phyloP scores from a whole-genome alignment of 2,329 filamentous ascomycete species.

The Sarocladium oryzae region DNA sequence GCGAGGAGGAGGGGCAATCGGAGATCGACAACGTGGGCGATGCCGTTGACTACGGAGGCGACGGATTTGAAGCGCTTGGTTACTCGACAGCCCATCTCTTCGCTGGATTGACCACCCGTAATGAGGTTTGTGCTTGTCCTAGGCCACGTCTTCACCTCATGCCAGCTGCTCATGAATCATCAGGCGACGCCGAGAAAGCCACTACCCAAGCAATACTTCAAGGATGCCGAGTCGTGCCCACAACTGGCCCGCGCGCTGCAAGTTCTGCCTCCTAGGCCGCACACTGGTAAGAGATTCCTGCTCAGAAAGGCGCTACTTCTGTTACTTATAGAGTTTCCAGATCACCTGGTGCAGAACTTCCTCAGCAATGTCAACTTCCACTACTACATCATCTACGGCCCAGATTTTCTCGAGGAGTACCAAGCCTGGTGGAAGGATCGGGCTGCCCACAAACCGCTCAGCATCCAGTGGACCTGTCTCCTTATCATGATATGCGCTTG shows the following conservation, averaged over 20 bases:
- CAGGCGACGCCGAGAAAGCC: conserved; percentile 9
- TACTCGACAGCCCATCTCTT: conserved; percentile 28
- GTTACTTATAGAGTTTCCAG: conserved; percentile 18
- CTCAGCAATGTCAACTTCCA: conserved; percentile 31
- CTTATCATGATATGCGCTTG: conserved; percentile 32
- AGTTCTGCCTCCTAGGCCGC: conserved; percentile 26
- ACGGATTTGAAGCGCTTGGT: conserved; percentile 28
- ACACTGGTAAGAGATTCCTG: conserved; percentile 22
- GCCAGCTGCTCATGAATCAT: conserved; percentile 11
- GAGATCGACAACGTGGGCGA: background rate
- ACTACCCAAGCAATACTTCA: conserved; percentile 14
- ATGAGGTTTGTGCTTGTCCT: conserved; percentile 18
- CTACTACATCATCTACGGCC: conserved; percentile 32
- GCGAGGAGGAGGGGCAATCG: conserved; percentile 14
- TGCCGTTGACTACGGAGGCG: conserved; percentile 16
- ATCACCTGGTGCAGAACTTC: conserved; percentile 31
- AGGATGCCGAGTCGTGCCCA: conserved; percentile 17
- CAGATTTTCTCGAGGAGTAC: conserved; percentile 29
- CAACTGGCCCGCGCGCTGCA: conserved; percentile 26
- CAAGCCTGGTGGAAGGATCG: conserved; percentile 27
- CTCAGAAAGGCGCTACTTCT: background rate
- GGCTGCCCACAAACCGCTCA: conserved; percentile 22
- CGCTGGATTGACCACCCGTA: conserved; percentile 18
- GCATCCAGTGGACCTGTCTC: conserved; percentile 31
- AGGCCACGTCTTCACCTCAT: background rate